Base-by-base conservation (phyloP, 2,329 filamentous ascomycete genomes). In the Hymenoscyphus linearis region DNA sequence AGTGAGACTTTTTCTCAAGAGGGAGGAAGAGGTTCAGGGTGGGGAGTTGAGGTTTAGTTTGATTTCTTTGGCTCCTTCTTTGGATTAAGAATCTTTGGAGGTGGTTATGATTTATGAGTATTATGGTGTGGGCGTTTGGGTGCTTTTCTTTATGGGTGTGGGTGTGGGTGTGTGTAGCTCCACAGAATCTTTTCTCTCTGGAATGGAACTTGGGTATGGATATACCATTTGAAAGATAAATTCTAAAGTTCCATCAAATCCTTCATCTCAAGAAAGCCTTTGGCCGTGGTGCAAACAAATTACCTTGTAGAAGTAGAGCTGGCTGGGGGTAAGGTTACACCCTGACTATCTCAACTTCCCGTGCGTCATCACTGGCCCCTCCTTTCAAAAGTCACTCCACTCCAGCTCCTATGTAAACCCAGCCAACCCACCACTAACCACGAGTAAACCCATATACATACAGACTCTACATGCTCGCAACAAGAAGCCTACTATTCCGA, bases 1-100 rank as follows among this genome's bases (percentile, higher is more conserved):
- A 3, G 56, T 70, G 40, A 62, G 68, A 27, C 57, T 61, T 31
- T 85, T 70, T n/a, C 62, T 71, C 53, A 60, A 61, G 37, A 57
- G 65, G 61, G 67, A 70, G 58, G 57, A 54, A 53, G 62, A 64
- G 31, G 60, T 52, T 58, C 66, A 64, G 14, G 67, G 66, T 2
- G 61, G 61, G 2, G 69, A 72, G 62, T 59, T 70, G 64, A 70
- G 70, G 56, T 73, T 72, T 55, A 72, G 70, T 57, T 65, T 68
- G 55, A 68, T 71, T 60, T 68, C 70, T 16, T 61, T 73, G 35
- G 62, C 62, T 37, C 62, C 62, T 31, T 58, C 58, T 36, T 27
- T 64, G 57, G 64, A 59, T 52, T 62, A 58, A n/a, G 31, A 13
- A 2, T 9, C n/a, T 57, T 27, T 12, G 9, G 6, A 14, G 5